Evolutionary conservation across 139 green algal species (phyloP), one percentile per base, ranked within the genome.

Genomic region (Parachlorella kessleri): DNA sequence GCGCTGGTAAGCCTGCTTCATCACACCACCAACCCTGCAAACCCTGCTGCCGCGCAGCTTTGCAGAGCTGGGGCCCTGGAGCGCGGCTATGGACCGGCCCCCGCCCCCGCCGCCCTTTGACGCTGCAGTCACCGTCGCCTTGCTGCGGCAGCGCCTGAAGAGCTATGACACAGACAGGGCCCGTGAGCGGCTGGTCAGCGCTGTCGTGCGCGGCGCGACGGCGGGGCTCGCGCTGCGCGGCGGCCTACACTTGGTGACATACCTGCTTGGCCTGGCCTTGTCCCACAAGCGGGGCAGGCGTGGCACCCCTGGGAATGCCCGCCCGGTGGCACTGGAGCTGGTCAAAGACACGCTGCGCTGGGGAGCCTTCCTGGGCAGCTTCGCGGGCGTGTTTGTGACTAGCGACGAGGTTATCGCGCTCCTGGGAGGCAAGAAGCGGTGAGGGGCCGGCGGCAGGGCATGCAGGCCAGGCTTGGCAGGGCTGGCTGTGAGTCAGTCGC

Each of bases 401-500:
- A 84, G 90, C 4, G 94, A 98, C 64, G 94, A 98, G 76, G 83
- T 78, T 40, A 88, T 97, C 2, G 90, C 90, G 8, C 74, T 86
- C 7, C 4, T 86, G 0, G 76, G 92, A 2, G 93, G 93, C 55
- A 93, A 92, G 21, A 59, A 59, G 21, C 14, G 48, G 48, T 59
- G 48, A 59, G 48, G 48, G 48, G 48, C 48, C 14, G 21, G 48
- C 14, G 48, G 9, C 18, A 23, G 63, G 63, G 63, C 24, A 23
- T 14, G 26, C 63, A 69, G n/a, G 24, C 26, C n/a, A 4, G 24
- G 63, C 26, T 9, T 69, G 63, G 73, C 59, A 88, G 1, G n/a
- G n/a, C n/a, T n/a, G n/a, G n/a, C 88, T 81, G 88, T 95, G 54
- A 41, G 66, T 69, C 6, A 4, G n/a, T 69, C n/a, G 63, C 24